Evolutionary conservation across 2,329 filamentous ascomycete genomes (phyloP), one percentile per base, ranked within the genome.

Genomic region (Pseudovirgaria hyperparasitica): DNA sequence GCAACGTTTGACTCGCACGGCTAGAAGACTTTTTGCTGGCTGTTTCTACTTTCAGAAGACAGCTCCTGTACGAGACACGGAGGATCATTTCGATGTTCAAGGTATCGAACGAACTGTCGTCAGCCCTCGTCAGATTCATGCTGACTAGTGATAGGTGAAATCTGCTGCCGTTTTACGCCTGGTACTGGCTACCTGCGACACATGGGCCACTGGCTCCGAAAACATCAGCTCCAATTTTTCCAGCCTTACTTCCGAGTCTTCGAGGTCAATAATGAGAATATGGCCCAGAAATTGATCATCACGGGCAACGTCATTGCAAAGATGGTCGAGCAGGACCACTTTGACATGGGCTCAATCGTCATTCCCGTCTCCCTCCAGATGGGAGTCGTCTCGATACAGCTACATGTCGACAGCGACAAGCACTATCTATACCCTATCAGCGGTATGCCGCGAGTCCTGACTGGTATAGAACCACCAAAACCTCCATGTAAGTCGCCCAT

Each of bases 41-140:
- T 53, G 40, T 1, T 56, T 56, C 38, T 55, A 54, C 31, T 47
- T 55, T 15, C 47, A 54, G 16, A 34, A 36, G 19, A 13, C 17
- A 12, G 26, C 25, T 2, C 28, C 28, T 8, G n/a, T 18, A 9
- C 25, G 19, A 19, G 30, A 35, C 9, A 25, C 20, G 9, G 34
- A 28, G n/a, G 28, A 27, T 23, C 28, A 32, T 15, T 24, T 24
- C 12, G 10, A 13, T 8, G 16, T 34, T 5, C 17, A 21, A 22
- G 34, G 34, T 34, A 19, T 23, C 39, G 42, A 2, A 50, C 48
- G 26, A 39, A 40, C 8, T 47, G 41, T 6, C 39, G 34, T 9
- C 45, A 49, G 25, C 40, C 41, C 19, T 41, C 41, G 26, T 45
- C 48, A 23, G 44, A 45, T 21, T 28, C 47, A 10, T 48, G 41